Conservation (phyloP, 2,329 filamentous ascomycete species). For the Xylogone sp. region DNA sequence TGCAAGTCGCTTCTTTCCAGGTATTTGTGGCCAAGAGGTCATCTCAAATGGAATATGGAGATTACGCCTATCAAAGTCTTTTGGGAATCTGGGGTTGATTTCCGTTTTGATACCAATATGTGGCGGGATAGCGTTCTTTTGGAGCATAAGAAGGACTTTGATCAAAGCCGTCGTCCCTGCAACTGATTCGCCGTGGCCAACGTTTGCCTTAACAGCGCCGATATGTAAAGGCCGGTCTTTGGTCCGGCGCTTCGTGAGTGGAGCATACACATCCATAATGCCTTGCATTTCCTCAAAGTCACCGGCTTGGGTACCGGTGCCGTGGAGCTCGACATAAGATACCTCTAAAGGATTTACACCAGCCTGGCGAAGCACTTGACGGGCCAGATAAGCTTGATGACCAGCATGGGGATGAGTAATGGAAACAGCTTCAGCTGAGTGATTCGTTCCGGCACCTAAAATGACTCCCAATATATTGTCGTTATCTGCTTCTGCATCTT, state of each 20-base stretch:
- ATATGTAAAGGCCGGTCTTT: slow-evolving; percentile 43
- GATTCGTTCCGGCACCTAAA: slow-evolving; percentile 70
- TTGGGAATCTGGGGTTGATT: slow-evolving; percentile 22
- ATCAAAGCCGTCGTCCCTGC: slow-evolving; percentile 22
- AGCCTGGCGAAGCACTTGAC: slow-evolving; percentile 66
- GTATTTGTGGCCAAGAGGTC: slow-evolving; percentile 25
- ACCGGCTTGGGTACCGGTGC: slow-evolving; percentile 77
- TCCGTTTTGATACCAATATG: slow-evolving; percentile 26
- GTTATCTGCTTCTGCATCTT: slow-evolving; percentile 42
- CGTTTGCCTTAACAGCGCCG: slow-evolving; percentile 13
- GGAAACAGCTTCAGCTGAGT: slow-evolving; percentile 73
- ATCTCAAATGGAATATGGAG: slow-evolving; percentile 18
- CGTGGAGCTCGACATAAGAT: slow-evolving; percentile 82
- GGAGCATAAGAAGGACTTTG: slow-evolving; percentile 25
- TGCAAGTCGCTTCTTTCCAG: slow-evolving; percentile 31
- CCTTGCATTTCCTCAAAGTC: slow-evolving; percentile 75
- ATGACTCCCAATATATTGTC: slow-evolving; percentile 49
- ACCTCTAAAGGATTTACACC: slow-evolving; percentile 72
- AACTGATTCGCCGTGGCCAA: slow-evolving; percentile 19
- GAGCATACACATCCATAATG: slow-evolving; percentile 50
- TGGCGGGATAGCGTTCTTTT: slow-evolving; percentile 20
- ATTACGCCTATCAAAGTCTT: slow-evolving; percentile 30
- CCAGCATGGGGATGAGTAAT: slow-evolving; percentile 78
- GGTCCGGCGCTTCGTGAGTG: slow-evolving; percentile 37
- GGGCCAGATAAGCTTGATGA: slow-evolving; percentile 67